Evolutionary conservation across 345 rosid species (phyloP).

Genomic region (Brassica napus): Da-Ae NC_063450.1:46122001-46122500

Average conservation of each 20-base stretch:
- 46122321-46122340: slow-evolving; percentile 42
- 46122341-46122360: slow-evolving; percentile 33
- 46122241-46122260: not conserved
- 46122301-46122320: slow-evolving; percentile 11
- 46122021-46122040: not conserved
- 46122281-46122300: not conserved
- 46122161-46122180: not conserved
- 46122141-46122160: slow-evolving; percentile 2
- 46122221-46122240: slow-evolving; percentile 19
- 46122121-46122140: slow-evolving; percentile 34
- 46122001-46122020: not conserved
- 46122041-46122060: not conserved
- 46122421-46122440: slow-evolving; percentile 19
- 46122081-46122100: slow-evolving; percentile 30
- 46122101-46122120: slow-evolving; percentile 27
- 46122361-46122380: slow-evolving; percentile 24
- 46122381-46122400: slow-evolving; percentile 33
- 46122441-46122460: slow-evolving; percentile 4
- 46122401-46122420: slow-evolving; percentile 24
- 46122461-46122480: slow-evolving; percentile 42
- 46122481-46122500: slow-evolving; percentile 25
- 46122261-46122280: not conserved
- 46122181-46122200: slow-evolving; percentile 3
- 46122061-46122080: not conserved
- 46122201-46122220: slow-evolving; percentile 34